These are phyloP conservation scores for Neurospora intermedia DNA, from an alignment of 495 filamentous ascomycete species.

Conservation along the genomic window DNA sequence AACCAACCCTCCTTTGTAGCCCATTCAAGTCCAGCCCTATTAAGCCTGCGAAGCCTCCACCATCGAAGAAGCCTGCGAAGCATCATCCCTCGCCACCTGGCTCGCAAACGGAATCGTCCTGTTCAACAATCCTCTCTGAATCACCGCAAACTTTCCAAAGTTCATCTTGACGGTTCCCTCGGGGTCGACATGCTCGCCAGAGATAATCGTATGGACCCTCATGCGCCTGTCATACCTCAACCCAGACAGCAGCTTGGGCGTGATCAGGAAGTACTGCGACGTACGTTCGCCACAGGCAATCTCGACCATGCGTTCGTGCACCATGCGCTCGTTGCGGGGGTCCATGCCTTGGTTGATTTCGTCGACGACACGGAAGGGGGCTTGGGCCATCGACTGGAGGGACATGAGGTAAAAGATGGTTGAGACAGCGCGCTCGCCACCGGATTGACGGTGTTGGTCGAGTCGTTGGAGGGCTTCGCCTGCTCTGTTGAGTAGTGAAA, in stretches of 20 bases:
- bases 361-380: constrained; percentile 98
- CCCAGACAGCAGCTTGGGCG: constrained; percentile 84
- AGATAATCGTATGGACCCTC: constrained; percentile 87
- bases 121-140: constrained; percentile 27
- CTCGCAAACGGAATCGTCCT: background rate
- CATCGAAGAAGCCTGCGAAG: background rate
- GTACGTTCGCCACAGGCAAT: constrained; percentile 74
- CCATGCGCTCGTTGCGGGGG: constrained; percentile 93
- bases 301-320: constrained; percentile 92
- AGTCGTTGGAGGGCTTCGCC: constrained; percentile 74
- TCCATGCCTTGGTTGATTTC: constrained; percentile 99
- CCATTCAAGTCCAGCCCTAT: too few species aligned
- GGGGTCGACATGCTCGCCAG: constrained; percentile 67
- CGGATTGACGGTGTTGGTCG: constrained; percentile 86
- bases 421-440: constrained; percentile 89
- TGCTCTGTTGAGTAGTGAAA: constrained; percentile 43
- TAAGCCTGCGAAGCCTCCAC: background rate
- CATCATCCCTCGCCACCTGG: background rate
- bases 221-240: constrained; percentile 81
- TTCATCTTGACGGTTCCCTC: constrained; percentile 48
- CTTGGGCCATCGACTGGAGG: constrained; percentile 82
- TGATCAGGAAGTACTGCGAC: constrained; percentile 85
- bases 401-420: constrained; percentile 99
- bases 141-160: constrained; percentile 40
- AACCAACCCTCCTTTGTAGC: background rate